phyloP scores from a whole-genome alignment of 2,329 filamentous ascomycete genomes.

The Penicillium vulpinum region DNA sequence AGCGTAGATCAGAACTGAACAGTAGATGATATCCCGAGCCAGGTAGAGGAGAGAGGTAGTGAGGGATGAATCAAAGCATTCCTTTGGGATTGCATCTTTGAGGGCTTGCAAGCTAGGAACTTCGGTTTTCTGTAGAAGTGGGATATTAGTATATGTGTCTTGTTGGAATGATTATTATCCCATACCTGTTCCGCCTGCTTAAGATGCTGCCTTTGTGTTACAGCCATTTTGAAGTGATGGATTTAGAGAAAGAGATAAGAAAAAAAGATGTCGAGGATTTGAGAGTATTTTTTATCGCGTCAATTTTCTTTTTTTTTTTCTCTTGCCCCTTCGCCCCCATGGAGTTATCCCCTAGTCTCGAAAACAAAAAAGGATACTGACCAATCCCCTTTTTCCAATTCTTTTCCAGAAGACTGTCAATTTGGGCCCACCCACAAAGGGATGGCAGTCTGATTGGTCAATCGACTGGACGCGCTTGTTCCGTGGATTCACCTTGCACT shows the following conservation, averaged over 20 bases:
- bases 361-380: slow-evolving; percentile 1
- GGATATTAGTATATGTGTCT: background rate
- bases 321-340: slow-evolving; percentile 5
- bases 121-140: background rate
- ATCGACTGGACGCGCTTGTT: slow-evolving; percentile 1
- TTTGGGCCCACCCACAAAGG: slow-evolving; percentile 1
- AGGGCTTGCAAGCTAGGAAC: slow-evolving; percentile 17
- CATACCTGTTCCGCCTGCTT: slow-evolving; percentile 5
- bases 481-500: slow-evolving; percentile 7
- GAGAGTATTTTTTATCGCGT: background rate
- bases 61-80: slow-evolving; percentile 62
- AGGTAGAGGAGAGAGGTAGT: slow-evolving; percentile 57
- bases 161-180: background rate
- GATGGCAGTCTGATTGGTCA: background rate
- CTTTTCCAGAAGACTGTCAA: slow-evolving; percentile 13
- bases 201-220: slow-evolving; percentile 4
- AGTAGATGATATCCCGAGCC: slow-evolving; percentile 56
- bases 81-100: slow-evolving; percentile 56
- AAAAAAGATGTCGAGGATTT: background rate
- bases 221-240: slow-evolving; percentile 2
- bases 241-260: background rate
- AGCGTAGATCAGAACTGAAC: slow-evolving; percentile 50
- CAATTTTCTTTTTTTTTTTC: background rate
- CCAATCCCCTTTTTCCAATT: slow-evolving; percentile 5
- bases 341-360: background rate